Evolutionary conservation across 1,139 yeast species (phyloP).

Genomic region (Suhomyces wounanorum): DNA sequence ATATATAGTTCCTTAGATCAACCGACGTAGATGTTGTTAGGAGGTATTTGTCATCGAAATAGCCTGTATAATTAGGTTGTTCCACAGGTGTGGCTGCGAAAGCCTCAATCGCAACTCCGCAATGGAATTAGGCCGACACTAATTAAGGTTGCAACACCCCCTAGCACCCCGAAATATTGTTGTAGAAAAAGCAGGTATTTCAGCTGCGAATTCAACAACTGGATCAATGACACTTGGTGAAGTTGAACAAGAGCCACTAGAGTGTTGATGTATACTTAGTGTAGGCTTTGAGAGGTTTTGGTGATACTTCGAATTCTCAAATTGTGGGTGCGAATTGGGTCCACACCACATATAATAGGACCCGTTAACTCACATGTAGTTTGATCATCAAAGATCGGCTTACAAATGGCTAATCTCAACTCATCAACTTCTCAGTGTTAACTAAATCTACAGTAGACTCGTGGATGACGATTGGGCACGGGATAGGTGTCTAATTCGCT

Average conservation of each 20-base stretch:
- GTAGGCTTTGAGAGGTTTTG: background rate
- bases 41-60: conserved; percentile 1
- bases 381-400: background rate
- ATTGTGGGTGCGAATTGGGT: background rate
- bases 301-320: background rate
- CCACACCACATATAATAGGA: background rate
- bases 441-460: background rate
- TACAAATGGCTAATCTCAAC: background rate
- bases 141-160: background rate
- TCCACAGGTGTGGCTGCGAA: conserved; percentile 11
- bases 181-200: background rate
- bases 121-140: background rate
- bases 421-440: background rate
- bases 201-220: background rate
- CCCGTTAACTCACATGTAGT: background rate
- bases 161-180: background rate
- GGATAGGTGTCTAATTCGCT: background rate
- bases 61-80: background rate
- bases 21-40: background rate
- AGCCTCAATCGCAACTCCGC: conserved; percentile 6
- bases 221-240: no score
- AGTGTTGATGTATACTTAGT: background rate
- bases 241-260: no score
- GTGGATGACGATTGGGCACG: conserved; percentile 4
- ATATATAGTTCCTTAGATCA: background rate